Evolutionary conservation across 768 basidiomycete species (phyloP), one percentile per base, ranked within the genome.

Genomic region (Kwoniella mangroviensis): DNA sequence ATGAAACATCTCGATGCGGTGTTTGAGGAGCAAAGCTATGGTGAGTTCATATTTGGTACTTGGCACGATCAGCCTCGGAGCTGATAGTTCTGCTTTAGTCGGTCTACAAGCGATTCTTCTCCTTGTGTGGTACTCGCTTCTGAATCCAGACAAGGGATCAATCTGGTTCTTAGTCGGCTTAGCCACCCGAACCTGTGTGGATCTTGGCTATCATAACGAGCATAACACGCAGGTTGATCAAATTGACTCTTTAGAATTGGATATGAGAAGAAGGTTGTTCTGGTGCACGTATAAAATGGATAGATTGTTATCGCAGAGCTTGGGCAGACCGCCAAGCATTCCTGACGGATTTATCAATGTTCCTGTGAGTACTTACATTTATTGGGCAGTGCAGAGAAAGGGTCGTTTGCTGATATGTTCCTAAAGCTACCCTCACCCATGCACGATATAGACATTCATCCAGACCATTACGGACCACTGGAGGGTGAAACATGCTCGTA

Each of bases 91-190:
- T 1, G 34, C 34, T 40, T 22, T 58, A 80, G 79, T 81, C 66
- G 83, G 83, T 2, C 69, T 84, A 7, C 83, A 84, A 72, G 83
- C 82, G 5, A 82, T 84, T 52, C 63, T 84, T 12, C 74, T 84
- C 24, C 74, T 77, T 12, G 76, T 80, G n/a, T 82, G 81, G 76
- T 84, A 84, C 68, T 81, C 83, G 9, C 76, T 84, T n/a, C 73
- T 84, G 51, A 84, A 84, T 70, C 83, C 83, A 12, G 79, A 80
- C 40, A 80, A 83, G 65, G 83, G 83, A 21, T 81, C 80, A n/a
- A 81, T 84, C 60, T 84, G 83, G 83, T 82, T 81, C 74, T 75
- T 84, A 13, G 80, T 82, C 28, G 83, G 83, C 15, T 75, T 84
- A 52, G 83, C 83, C 4, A 77, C 79, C 28, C 73, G 83, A 1